Evolutionary conservation across 2,329 filamentous ascomycete species (phyloP).

Genomic region (Parafenestella ontariensis): DNA sequence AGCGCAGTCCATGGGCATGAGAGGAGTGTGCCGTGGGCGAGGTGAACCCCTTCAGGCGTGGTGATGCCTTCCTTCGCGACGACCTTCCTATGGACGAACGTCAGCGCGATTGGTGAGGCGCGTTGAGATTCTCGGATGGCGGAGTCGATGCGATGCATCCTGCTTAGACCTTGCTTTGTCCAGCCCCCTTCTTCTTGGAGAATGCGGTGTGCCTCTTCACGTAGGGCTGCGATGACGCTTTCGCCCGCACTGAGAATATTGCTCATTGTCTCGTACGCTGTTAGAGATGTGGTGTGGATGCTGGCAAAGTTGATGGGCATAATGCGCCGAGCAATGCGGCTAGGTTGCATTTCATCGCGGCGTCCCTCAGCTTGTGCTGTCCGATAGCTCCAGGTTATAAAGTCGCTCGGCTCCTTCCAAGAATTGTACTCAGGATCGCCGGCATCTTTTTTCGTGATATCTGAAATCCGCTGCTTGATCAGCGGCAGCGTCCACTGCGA

Average conservation of each 20-base stretch:
- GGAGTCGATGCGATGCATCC: constrained; percentile 58
- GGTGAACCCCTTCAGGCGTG: constrained; percentile 70
- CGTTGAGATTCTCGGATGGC: constrained; percentile 63
- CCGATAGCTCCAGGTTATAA: constrained; percentile 64
- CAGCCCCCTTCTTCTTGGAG: constrained; percentile 50
- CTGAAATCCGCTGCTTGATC: constrained; percentile 58
- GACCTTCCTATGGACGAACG: constrained; percentile 58
- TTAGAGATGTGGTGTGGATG: constrained; percentile 65
- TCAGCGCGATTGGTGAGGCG: constrained; percentile 56
- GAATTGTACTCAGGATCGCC: constrained; percentile 51
- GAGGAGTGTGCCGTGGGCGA: constrained; percentile 23
- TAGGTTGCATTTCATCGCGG: constrained; percentile 55
- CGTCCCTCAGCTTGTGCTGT: constrained; percentile 57
- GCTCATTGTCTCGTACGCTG: constrained; percentile 52
- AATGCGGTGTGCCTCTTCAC: constrained; percentile 52
- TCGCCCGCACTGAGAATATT: constrained; percentile 27
- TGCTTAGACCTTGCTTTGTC: constrained; percentile 56
- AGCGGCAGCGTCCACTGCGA: constrained; percentile 55
- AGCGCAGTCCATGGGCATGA: constrained; percentile 26
- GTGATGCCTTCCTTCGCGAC: constrained; percentile 76
- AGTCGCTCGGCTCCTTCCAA: constrained; percentile 61
- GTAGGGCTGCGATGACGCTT: constrained; percentile 40
- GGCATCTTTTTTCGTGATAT: constrained; percentile 54
- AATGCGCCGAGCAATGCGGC: constrained; percentile 59
- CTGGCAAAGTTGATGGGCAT: constrained; percentile 66